Evolutionary conservation across 148 eudicot genomes (phyloP), one percentile per base, ranked within the genome.

Genomic region (Vaccinium corymbosum): DNA sequence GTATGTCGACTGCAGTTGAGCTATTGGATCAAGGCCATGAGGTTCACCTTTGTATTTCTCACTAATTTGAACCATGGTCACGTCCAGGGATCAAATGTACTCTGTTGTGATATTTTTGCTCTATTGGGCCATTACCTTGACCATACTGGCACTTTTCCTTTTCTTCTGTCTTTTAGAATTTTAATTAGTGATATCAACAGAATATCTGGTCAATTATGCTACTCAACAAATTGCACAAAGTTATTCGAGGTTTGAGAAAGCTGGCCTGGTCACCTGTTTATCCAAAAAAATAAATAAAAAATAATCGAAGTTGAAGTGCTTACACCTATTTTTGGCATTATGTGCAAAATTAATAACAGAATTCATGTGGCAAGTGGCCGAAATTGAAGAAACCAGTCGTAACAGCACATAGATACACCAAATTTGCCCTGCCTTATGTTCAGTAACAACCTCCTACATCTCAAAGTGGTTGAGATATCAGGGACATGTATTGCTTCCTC

Each of bases 1-100:
- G 97, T 89, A 97, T 97, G 99, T 97, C 99, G 27, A 97, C 99
- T 83, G 99, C 99, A 52, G 97, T 97, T 81, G 99, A 97, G 92
- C 98, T 97, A 82, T 84, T 97, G 87, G 99, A 97, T 85, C 99
- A 97, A 87, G 99, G 99, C 72, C 99, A 97, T 86, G 98, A 97
- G 99, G 99, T 97, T 82, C 50, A 66, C 61, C 86, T 76, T 52
- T 35, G 59, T 57, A n/a, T 66, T 61, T 57, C 2, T 74, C 48
- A 51, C 16, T 81, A 48, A 48, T 81, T 61, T 76, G 77, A 25
- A 11, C 13, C 2, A 76, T 76, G 62, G 57, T 81, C 25, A 29
- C 4, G 3, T 81, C 55, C 10, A 48, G 46, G 75, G 48, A 57
- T 59, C 32, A 46, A 57, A 38, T 57, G 3, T 25, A 46, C 13